Evolutionary conservation across 805 yeast genomes (phyloP).

Genomic region (Metschnikowia kofuensis): DNA sequence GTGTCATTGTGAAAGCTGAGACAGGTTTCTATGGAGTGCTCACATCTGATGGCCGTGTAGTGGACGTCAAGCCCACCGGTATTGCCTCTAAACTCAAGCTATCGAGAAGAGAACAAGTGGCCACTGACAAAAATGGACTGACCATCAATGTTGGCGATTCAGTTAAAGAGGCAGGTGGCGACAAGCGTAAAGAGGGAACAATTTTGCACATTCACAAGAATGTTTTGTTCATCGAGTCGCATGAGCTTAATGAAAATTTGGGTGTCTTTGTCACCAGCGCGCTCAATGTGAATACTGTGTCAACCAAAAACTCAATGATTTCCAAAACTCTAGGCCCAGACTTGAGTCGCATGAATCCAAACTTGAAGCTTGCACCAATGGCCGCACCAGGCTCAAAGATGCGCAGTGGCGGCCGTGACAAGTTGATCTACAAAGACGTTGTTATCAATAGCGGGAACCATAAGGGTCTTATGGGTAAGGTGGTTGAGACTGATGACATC

Average conservation of each 20-base stretch:
- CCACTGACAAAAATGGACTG: constrained; percentile 82
- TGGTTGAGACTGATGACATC: constrained; percentile 89
- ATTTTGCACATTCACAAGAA: constrained; percentile 84
- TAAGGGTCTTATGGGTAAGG: constrained; percentile 91
- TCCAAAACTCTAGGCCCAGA: constrained; percentile 60
- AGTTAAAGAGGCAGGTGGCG: constrained; percentile 79
- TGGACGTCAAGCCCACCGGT: constrained; percentile 73
- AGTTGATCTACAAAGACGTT: constrained; percentile 78
- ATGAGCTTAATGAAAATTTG: constrained; percentile 75
- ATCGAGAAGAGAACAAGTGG: constrained; percentile 66
- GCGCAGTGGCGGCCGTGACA: constrained; percentile 71
- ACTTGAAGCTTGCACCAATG: constrained; percentile 45
- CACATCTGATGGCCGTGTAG: constrained; percentile 74
- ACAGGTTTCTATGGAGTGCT: constrained; percentile 79
- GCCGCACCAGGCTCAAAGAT: constrained; percentile 48
- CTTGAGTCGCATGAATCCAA: constrained; percentile 85
- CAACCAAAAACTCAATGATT: constrained; percentile 73
- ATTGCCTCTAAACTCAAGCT: constrained; percentile 73
- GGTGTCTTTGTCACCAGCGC: constrained; percentile 87
- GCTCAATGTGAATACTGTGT: constrained; percentile 73
- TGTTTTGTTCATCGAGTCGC: constrained; percentile 74
- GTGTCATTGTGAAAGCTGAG: constrained; percentile 87
- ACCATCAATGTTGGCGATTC: constrained; percentile 89
- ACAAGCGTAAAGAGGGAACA: constrained; percentile 77
- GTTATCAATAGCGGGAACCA: constrained; percentile 88